Evolutionary conservation across 495 filamentous ascomycete genomes (phyloP), one percentile per base, ranked within the genome.

Genomic region (Hypoxylon lenormandii): DNA sequence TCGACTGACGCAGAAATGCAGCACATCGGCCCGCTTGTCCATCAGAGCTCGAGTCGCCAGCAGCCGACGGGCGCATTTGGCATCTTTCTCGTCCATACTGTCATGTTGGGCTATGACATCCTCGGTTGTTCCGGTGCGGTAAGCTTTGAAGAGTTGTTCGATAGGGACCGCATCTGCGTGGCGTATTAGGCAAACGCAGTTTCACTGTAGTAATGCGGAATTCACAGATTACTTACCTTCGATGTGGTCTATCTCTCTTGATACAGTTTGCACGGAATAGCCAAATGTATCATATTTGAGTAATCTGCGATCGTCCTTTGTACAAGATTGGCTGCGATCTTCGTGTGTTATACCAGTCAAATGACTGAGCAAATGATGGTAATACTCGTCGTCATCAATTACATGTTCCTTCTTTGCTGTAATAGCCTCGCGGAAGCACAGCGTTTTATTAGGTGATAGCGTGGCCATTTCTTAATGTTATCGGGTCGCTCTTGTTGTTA

Each of bases 131-230:
- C 53, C 53, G 23, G 23, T 51, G 7, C 36, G 45, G 36, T 65
- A 65, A 6, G 61, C 45, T n/a, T 66, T 45, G 46, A 66, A 59
- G 18, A 51, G 28, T 12, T 26, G 26, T n/a, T 59, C 47, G 62
- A 51, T 59, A 13, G 61, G 45, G 46, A 45, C 10, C 18, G 45
- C 23, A 47, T 65, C 61, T 65, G 6, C 7, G 28, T 15, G 23
- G 12, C 12, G 10, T 13, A 13, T 38, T 60, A 16, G 47, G 23
- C n/a, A n/a, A n/a, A n/a, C n/a, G n/a, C n/a, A n/a, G n/a, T n/a
- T n/a, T n/a, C n/a, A n/a, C n/a, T n/a, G n/a, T n/a, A 5, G 2
- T 26, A 26, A 26, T 2, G 23, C 5, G 23, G 5, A 26, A 28
- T 50, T 2, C 10, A 36, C 5, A 59, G 13, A n/a, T 40, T 38